Evolutionary conservation across 2,329 filamentous ascomycete species (phyloP), one percentile per base, ranked within the genome.

Genomic region (Botrytis medusae): DNA sequence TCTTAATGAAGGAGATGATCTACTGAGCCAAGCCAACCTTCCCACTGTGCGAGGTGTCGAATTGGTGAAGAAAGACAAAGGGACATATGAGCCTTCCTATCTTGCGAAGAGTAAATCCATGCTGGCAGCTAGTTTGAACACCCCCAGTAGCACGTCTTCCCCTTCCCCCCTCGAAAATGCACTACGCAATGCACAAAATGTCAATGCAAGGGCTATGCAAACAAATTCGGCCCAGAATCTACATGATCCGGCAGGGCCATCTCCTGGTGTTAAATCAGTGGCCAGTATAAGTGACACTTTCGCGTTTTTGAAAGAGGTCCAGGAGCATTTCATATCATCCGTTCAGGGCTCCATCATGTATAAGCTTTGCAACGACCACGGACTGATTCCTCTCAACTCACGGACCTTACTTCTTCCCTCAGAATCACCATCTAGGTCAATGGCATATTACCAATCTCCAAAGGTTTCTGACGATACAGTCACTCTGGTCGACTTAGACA

Each of bases 281-380:
- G 73, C 60, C 20, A 72, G 73, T n/a, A 46, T 68, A 59, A 69
- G 72, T 18, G 76, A 78, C n/a, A 61, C 60, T 8, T 72, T 68
- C 32, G 60, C 76, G 42, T 76, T 77, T 44, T 46, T 74, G 54
- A 80, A 77, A 71, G 77, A 79, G 44, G 76, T 81, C 9, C 79
- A 82, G 69, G 80, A 81, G 67, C 74, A 76, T 25, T 81, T 82
- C 57, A 78, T 82, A 64, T 81, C 81, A 63, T 78, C 81, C 20
- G 79, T 81, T 32, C 77, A 81, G 42, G 78, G 77, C 32, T 79
- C 79, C 32, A 74, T 82, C 40, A 74, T 79, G 4, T 80, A 78
- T 74, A 75, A 77, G 65, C 79, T 82, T 65, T 81, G 80, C 71
- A 78, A 76, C 63, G 79, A 80, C 61, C 75, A 80, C 61, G 75